These are phyloP conservation scores for Mycena kentingensis DNA, from an alignment of 768 basidiomycete genomes.

Conservation along the genomic window DNA sequence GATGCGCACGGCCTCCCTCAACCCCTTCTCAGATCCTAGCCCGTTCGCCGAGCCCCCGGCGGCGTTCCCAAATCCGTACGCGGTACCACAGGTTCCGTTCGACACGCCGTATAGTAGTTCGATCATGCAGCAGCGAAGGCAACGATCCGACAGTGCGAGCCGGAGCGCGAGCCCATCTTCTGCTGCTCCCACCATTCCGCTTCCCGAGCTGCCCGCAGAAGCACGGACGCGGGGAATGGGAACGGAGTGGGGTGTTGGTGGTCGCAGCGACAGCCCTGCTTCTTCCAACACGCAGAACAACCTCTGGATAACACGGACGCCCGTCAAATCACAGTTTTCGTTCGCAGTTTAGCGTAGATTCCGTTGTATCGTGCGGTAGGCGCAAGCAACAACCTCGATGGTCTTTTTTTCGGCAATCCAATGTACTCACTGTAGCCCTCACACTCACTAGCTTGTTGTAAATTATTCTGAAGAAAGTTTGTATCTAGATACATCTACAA, in stretches of 20 bases:
- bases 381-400: not conserved
- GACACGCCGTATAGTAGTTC: slow-evolving; percentile 8
- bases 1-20: slow-evolving; percentile 12
- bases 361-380: not conserved
- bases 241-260: no score
- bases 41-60: not conserved
- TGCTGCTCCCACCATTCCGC: slow-evolving; percentile 18
- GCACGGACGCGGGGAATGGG: not conserved
- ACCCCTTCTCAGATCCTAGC: slow-evolving; percentile 15
- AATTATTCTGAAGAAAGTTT: slow-evolving; percentile 7
- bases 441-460: slow-evolving; percentile 23
- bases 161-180: not conserved
- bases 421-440: slow-evolving; percentile 1
- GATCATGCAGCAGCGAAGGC: slow-evolving; percentile 20
- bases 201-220: slow-evolving; percentile 12
- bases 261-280: slow-evolving; percentile 8
- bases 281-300: slow-evolving; percentile 2
- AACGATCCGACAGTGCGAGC: slow-evolving; percentile 9
- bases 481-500: slow-evolving; percentile 25
- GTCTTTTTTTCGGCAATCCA: not conserved
- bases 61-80: not conserved
- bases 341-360: slow-evolving; percentile 5
- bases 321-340: slow-evolving; percentile 9
- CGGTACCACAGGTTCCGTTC: not conserved
- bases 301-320: slow-evolving; percentile 19